phyloP scores from a whole-genome alignment of 176 grass and related monocot genomes.

The Ensete ventricosum region DNA sequence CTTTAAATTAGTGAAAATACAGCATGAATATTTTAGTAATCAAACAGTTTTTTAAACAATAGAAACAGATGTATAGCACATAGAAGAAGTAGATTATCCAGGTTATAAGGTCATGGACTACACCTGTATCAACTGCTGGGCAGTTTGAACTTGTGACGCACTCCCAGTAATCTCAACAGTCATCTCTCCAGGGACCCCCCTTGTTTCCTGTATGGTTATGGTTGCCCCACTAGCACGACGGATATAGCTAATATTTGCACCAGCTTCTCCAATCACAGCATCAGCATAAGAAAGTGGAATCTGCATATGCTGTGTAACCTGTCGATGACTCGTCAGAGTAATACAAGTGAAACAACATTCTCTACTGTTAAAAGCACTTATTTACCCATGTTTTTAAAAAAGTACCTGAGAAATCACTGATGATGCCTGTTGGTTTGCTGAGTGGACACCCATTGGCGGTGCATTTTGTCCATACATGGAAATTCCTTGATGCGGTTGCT shows the following conservation, averaged over 20 bases:
- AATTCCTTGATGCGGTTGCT: constrained; percentile 68
- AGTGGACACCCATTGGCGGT: constrained; percentile 29
- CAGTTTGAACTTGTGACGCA: constrained; percentile 79
- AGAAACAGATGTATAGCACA: neutral
- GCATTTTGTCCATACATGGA: constrained; percentile 69
- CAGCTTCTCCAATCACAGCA: constrained; percentile 86
- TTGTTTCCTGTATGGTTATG: constrained; percentile 89
- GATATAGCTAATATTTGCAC: constrained; percentile 89
- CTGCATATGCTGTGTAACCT: constrained; percentile 86
- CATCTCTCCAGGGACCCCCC: constrained; percentile 89
- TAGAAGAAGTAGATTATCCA: neutral
- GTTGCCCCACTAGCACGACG: constrained; percentile 90
- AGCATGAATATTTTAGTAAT: neutral
- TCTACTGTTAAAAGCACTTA: neutral
- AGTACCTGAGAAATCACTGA: constrained; percentile 56
- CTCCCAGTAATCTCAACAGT: constrained; percentile 85
- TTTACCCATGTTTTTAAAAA: constrained; percentile 18
- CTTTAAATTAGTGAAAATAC: too few species aligned
- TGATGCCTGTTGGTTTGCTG: constrained; percentile 52
- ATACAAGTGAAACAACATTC: neutral
- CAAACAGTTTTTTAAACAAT: neutral
- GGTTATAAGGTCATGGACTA: neutral
- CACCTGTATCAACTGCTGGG: constrained; percentile 94
- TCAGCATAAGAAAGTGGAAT: constrained; percentile 91
- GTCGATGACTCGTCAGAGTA: constrained; percentile 23